These are phyloP conservation scores for Suillus subluteus DNA, from an alignment of 768 basidiomycete genomes.

Conservation along the genomic window DNA sequence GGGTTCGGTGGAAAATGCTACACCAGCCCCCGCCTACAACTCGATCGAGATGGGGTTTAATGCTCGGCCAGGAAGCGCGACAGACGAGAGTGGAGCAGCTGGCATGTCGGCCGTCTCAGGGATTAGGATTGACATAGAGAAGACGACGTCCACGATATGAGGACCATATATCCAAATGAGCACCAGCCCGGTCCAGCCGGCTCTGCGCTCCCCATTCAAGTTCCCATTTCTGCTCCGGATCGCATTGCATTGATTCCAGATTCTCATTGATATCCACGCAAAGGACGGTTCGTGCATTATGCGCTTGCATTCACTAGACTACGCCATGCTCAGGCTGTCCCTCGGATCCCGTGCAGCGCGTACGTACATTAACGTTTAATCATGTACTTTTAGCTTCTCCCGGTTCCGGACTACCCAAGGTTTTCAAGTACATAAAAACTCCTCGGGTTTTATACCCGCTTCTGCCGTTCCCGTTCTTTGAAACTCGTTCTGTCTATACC, in stretches of 20 bases:
- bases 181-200: not conserved
- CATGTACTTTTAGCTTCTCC: slow-evolving; percentile 13
- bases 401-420: slow-evolving; percentile 7
- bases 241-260: slow-evolving; percentile 30
- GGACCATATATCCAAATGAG: not conserved
- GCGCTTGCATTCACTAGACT: slow-evolving; percentile 25
- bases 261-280: slow-evolving; percentile 17
- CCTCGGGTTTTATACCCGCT: slow-evolving; percentile 3
- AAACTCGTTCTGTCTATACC: slow-evolving; percentile 7
- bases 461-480: not conserved
- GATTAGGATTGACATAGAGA: slow-evolving; percentile 66
- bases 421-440: slow-evolving; percentile 5
- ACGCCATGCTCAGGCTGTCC: slow-evolving; percentile 15
- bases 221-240: slow-evolving; percentile 21
- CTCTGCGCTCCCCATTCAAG: slow-evolving; percentile 7
- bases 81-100: slow-evolving; percentile 28
- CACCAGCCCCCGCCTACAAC: slow-evolving; percentile 55
- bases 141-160: slow-evolving; percentile 55
- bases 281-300: slow-evolving; percentile 19
- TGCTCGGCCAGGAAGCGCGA: slow-evolving; percentile 20
- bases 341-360: slow-evolving; percentile 5
- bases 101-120: slow-evolving; percentile 34
- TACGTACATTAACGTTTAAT: slow-evolving; percentile 11
- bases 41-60: slow-evolving; percentile 44
- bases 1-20: slow-evolving; percentile 35